phyloP scores from a whole-genome alignment of 371 early-diverging fungal genomes.

The Haplosporangium sp. region DNA sequence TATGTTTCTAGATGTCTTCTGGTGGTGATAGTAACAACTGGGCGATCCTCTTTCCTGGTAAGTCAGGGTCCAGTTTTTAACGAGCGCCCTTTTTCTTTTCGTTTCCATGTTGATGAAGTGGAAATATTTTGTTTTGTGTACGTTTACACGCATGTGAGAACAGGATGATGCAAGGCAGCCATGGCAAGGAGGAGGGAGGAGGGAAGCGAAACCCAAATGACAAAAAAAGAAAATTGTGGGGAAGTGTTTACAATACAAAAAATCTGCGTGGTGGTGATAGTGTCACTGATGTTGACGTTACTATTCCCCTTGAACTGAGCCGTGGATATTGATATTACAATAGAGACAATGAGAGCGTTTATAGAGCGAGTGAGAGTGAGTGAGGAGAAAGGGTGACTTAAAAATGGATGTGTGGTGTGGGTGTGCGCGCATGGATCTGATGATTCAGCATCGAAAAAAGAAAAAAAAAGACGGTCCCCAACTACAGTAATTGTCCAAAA shows the following conservation, averaged over 20 bases:
- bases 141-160: too few species aligned
- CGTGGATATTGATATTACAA: too few species aligned
- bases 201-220: constrained; percentile 28
- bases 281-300: not conserved
- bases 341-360: too few species aligned
- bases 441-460: too few species aligned
- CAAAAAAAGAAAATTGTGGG: constrained; percentile 55
- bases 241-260: constrained; percentile 23
- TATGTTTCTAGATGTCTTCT: constrained; percentile 28
- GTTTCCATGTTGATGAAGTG: not conserved
- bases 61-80: not conserved
- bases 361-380: too few species aligned
- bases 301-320: too few species aligned
- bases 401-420: too few species aligned
- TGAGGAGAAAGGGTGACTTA: too few species aligned
- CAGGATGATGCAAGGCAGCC: not conserved
- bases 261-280: not conserved
- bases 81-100: not conserved
- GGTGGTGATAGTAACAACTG: constrained; percentile 46
- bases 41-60: constrained; percentile 55
- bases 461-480: too few species aligned
- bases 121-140: too few species aligned
- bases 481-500: too few species aligned
- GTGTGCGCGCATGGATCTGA: too few species aligned
- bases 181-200: not conserved